A percentile compares a stretch with the other conserved stretches of the same genome.
Evolutionary conservation across 2,329 filamentous ascomycete species (phyloP).

Genomic region (Cladorrhinum sp.): DNA sequence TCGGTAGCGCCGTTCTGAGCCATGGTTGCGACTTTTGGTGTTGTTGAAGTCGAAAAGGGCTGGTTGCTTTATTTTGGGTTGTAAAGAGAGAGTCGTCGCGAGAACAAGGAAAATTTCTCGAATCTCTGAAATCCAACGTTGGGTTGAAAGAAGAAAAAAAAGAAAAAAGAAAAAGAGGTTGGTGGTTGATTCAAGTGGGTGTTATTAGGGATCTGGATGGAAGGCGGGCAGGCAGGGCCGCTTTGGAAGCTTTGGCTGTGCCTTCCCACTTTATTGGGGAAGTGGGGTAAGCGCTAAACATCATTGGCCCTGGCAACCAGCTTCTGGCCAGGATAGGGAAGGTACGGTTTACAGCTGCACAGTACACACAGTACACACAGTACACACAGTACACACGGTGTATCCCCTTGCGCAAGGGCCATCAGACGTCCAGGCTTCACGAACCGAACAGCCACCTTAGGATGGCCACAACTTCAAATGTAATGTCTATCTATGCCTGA

Average conservation of each 20-base stretch:
- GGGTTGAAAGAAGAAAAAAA: constrained; percentile 7
- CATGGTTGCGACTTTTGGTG: constrained; percentile 33
- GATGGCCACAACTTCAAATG: too few species aligned
- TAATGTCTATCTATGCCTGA: too few species aligned
- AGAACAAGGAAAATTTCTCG: neutral
- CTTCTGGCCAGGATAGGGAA: constrained; percentile 13
- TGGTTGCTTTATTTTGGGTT: constrained; percentile 3
- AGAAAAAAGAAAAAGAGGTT: constrained; percentile 4
- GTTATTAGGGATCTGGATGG: constrained; percentile 4
- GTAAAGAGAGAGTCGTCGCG: neutral
- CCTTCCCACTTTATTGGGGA: constrained; percentile 14
- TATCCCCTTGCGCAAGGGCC: neutral
- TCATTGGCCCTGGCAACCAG: constrained; percentile 26
- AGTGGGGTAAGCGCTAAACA: constrained; percentile 10
- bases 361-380: neutral
- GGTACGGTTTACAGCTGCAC: neutral
- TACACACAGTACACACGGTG: neutral
- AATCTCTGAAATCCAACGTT: constrained; percentile 1
- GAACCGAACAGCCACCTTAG: too few species aligned
- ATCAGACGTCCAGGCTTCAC: neutral
- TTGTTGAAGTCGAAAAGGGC: neutral
- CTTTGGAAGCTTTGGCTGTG: neutral
- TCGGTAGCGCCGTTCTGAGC: constrained; percentile 48
- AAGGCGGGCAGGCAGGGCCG: neutral
- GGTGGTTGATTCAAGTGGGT: constrained; percentile 14